Evolutionary conservation across 805 yeast genomes (phyloP), one percentile per base, ranked within the genome.

Genomic region (Yamadazyma philogaea): DNA sequence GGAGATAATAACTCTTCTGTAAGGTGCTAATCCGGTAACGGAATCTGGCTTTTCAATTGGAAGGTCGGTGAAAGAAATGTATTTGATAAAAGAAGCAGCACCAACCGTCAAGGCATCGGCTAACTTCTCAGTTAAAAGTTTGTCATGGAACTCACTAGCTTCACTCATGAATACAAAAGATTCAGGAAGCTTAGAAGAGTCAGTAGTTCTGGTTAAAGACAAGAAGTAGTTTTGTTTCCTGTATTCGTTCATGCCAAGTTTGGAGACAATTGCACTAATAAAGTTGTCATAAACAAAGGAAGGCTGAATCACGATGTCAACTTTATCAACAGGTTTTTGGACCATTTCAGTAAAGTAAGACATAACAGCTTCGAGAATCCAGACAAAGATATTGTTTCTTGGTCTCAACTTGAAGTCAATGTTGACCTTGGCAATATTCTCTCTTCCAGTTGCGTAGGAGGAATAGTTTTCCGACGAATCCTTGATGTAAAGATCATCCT

Each of bases 81-180:
- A 84, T 57, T 81, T 79, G 56, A 93, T 66, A 31, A 45, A 49
- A 33, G 43, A 40, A 5, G 68, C 56, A 22, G 78, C 66, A 24
- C 70, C 69, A 37, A 45, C 40, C 21, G 68, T 64, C 40, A 82
- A 59, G 36, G 74, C 72, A 47, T 67, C 59, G n/a, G 61, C 51
- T 41, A 70, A 61, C 47, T 75, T 77, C 20, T 69, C 66, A 40
- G 80, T 74, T 51, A 75, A 72, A 40, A 86, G 66, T 44, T 78
- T 68, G 4, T 80, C 87, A 51, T 83, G 88, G 68, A 87, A 73
- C 61, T 91, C 98, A 47, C 81, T 74, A 44, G 79, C 79, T 72
- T 93, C 99, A 53, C 85, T 73, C 98, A 93, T 90, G 67, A 79
- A 87, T 20, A 87, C 96, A 57, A 75, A 86, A 49, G 84, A 79